Conservation (phyloP, 768 basidiomycete genomes). For the Hericium erinaceus region DNA sequence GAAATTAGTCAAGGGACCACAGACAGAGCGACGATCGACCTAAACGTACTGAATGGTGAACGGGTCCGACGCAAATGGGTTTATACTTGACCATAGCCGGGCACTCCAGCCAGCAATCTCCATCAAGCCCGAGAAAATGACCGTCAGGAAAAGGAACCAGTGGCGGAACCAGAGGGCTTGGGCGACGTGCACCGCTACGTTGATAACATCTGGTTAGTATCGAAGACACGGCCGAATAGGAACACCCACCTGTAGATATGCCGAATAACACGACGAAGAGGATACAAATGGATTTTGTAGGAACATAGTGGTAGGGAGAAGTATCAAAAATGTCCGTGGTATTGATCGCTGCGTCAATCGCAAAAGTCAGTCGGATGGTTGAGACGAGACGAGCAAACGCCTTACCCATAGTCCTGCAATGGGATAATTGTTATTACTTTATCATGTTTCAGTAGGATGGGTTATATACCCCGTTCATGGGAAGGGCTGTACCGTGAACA, state of each 20-base stretch:
- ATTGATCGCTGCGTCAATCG: no score
- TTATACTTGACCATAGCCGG: slow-evolving; percentile 3
- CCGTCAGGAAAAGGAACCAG: slow-evolving; percentile 3
- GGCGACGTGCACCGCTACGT: slow-evolving; percentile 13
- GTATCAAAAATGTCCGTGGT: no score
- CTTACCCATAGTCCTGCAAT: no score
- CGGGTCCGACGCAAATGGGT: background rate
- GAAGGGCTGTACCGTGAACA: no score
- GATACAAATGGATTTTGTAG: slow-evolving; percentile 19
- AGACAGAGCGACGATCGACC: background rate
- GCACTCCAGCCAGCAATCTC: background rate
- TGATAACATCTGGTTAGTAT: background rate
- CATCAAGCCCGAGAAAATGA: background rate
- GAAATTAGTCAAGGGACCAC: background rate
- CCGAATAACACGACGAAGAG: slow-evolving; percentile 6
- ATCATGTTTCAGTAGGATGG: no score
- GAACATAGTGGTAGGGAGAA: background rate
- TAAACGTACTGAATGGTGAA: slow-evolving; percentile 10
- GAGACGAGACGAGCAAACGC: no score
- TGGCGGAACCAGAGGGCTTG: slow-evolving; percentile 22
- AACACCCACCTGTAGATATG: slow-evolving; percentile 12
- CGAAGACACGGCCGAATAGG: background rate
- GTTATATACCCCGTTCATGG: no score
- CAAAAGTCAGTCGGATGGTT: no score
- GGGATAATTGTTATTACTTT: no score